Evolutionary conservation across 2,329 filamentous ascomycete genomes (phyloP).

Genomic region (Leptosphaerulina australis): DNA sequence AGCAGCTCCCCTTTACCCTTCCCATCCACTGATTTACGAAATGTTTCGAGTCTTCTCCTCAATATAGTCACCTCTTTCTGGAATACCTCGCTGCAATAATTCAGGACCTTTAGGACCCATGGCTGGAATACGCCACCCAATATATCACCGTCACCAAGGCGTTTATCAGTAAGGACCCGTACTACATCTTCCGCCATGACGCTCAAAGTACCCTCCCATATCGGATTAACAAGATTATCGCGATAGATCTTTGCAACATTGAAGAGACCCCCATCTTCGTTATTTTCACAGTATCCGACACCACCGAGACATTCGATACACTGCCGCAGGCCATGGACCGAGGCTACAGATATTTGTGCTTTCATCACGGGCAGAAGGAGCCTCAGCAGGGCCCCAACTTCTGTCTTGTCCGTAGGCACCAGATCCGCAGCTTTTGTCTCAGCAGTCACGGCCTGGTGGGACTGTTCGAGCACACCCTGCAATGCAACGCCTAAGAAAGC

Average conservation of each 20-base stretch:
- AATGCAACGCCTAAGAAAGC: slow-evolving; percentile 61
- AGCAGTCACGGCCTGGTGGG: slow-evolving; percentile 32
- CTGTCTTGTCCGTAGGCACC: slow-evolving; percentile 28
- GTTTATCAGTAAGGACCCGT: slow-evolving; percentile 50
- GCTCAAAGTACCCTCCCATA: slow-evolving; percentile 77
- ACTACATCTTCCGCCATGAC: slow-evolving; percentile 65
- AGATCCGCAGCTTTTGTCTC: slow-evolving; percentile 29
- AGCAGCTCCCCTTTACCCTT: slow-evolving; percentile 32
- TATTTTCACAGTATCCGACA: slow-evolving; percentile 68
- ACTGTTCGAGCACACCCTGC: slow-evolving; percentile 61
- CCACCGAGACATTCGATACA: slow-evolving; percentile 69
- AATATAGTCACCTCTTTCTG: slow-evolving; percentile 17
- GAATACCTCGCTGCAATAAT: slow-evolving; percentile 13
- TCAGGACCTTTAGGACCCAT: slow-evolving; percentile 26
- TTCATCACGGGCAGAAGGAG: slow-evolving; percentile 39
- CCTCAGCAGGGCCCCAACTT: slow-evolving; percentile 24
- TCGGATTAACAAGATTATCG: slow-evolving; percentile 67
- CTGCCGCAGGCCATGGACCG: slow-evolving; percentile 58
- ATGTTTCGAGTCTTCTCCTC: slow-evolving; percentile 15
- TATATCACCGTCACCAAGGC: slow-evolving; percentile 33
- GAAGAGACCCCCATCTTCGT: slow-evolving; percentile 61
- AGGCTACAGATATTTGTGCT: slow-evolving; percentile 33
- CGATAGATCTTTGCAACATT: slow-evolving; percentile 71
- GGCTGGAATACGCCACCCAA: slow-evolving; percentile 27
- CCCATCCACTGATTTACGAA: slow-evolving; percentile 11